Conservation (phyloP, 2,329 filamentous ascomycete species). For the Ustilaginoidea virens region DNA sequence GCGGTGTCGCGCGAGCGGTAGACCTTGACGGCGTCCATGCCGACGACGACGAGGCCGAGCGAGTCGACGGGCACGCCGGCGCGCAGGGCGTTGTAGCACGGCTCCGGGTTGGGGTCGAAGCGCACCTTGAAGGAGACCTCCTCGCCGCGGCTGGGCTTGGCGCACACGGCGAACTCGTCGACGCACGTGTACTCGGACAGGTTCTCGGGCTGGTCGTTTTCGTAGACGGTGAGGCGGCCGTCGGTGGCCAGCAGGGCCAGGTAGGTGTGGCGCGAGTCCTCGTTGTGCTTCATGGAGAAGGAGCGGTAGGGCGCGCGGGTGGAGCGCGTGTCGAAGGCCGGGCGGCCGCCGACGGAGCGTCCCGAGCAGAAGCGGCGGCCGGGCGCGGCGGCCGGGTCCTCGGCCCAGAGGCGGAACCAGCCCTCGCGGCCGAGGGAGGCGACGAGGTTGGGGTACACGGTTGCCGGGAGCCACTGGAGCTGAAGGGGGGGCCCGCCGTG, state of each 20-base stretch:
- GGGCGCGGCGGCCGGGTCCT: conserved; percentile 67
- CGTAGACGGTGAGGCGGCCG: conserved; percentile 64
- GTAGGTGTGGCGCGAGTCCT: conserved; percentile 67
- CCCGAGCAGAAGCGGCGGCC: conserved; percentile 65
- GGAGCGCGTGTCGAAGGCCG: conserved; percentile 40
- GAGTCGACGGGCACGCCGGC: conserved; percentile 72
- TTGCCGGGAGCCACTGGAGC: conserved; percentile 89
- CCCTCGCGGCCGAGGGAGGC: conserved; percentile 83
- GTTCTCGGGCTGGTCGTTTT: conserved; percentile 73
- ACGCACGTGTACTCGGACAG: conserved; percentile 60
- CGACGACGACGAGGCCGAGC: conserved; percentile 68
- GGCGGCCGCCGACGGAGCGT: conserved; percentile 31
- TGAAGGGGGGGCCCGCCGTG: too few relatives aligned
- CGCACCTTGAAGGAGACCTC: conserved; percentile 75
- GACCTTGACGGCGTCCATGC: conserved; percentile 68
- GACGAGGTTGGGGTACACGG: conserved; percentile 71
- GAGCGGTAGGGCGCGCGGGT: conserved; percentile 54
- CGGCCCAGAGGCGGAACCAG: conserved; percentile 82
- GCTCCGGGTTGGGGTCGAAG: conserved; percentile 77
- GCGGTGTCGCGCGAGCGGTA: conserved; percentile 58
- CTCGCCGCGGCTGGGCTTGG: conserved; percentile 59
- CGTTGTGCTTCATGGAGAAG: conserved; percentile 70
- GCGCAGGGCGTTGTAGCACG: conserved; percentile 60
- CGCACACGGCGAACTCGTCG: conserved; percentile 61
- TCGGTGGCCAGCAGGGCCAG: conserved; percentile 74